phyloP scores from a whole-genome alignment of 1,284 basidiomycete species.

The Agaricales sp. region DNA sequence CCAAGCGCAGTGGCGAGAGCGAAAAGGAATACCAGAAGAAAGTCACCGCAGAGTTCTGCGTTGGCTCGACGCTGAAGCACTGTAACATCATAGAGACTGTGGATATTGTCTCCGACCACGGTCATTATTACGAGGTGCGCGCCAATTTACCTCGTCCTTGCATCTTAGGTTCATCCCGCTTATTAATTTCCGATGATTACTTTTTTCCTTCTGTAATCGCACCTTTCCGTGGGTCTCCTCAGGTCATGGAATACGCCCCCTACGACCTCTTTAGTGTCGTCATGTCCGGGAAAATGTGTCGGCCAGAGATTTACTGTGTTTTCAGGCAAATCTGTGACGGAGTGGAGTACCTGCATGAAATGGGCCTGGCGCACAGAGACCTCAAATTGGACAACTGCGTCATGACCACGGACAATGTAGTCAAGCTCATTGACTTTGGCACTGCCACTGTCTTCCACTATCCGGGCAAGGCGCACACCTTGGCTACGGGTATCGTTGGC shows the following conservation, averaged over 20 bases:
- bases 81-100: conserved; percentile 97
- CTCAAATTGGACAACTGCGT: conserved; percentile 99
- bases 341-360: conserved; percentile 94
- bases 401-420: conserved; percentile 88
- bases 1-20: conserved; percentile 77
- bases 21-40: conserved; percentile 99
- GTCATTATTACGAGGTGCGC: conserved; percentile 93
- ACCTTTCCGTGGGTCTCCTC: conserved; percentile 9
- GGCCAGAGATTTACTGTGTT: conserved; percentile 98
- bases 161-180: not conserved
- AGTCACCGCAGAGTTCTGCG: conserved; percentile 97
- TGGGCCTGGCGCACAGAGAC: conserved; percentile 97
- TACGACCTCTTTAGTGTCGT: conserved; percentile 98
- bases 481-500: conserved; percentile 88
- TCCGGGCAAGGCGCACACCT: conserved; percentile 73
- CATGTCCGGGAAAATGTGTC: conserved; percentile 98
- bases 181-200: too few species aligned
- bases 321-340: conserved; percentile 98
- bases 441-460: conserved; percentile 99
- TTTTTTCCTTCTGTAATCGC: conserved; percentile 4
- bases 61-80: conserved; percentile 92
- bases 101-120: conserved; percentile 96
- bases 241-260: conserved; percentile 99
- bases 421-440: conserved; percentile 99
- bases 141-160: not conserved